Conservation (phyloP, 306 rosid genomes). For the Medicago arabica region DNA sequence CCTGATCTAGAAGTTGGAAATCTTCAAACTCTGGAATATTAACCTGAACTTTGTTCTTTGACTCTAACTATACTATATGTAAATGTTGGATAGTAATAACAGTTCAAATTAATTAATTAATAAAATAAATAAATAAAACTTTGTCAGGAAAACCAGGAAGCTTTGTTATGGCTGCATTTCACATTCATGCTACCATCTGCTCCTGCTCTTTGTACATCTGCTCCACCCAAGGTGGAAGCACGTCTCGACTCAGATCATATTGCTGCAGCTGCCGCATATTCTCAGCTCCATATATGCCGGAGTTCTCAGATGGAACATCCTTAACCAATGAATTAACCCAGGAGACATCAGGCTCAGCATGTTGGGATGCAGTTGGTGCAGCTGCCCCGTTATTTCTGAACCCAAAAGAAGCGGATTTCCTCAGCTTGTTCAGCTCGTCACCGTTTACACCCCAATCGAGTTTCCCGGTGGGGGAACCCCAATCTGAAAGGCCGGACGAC, state of each 20-base stretch:
- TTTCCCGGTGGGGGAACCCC: slow-evolving; percentile 87
- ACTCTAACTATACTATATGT: slow-evolving; percentile 42
- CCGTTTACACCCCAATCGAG: slow-evolving; percentile 92
- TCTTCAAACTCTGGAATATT: slow-evolving; percentile 51
- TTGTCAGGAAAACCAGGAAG: slow-evolving; percentile 61
- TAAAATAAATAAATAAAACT: slow-evolving; percentile 51
- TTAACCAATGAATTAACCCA: slow-evolving; percentile 92
- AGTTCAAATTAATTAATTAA: slow-evolving; percentile 52
- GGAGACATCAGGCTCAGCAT: slow-evolving; percentile 88
- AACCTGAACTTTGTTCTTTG: slow-evolving; percentile 49
- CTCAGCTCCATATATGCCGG: slow-evolving; percentile 54
- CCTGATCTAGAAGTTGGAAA: slow-evolving; percentile 49
- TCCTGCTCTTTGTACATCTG: slow-evolving; percentile 92
- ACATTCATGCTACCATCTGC: slow-evolving; percentile 85
- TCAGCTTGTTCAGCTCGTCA: slow-evolving; percentile 86
- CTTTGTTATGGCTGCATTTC: slow-evolving; percentile 38
- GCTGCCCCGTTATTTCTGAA: slow-evolving; percentile 58
- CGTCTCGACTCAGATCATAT: slow-evolving; percentile 66
- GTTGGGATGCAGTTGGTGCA: slow-evolving; percentile 34
- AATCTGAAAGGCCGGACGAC: slow-evolving; percentile 71
- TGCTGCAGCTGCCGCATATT: slow-evolving; percentile 42
- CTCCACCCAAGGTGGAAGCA: slow-evolving; percentile 87
- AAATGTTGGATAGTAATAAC: slow-evolving; percentile 51
- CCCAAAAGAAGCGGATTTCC: slow-evolving; percentile 93
- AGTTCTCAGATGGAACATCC: slow-evolving; percentile 69